Conservation (phyloP, 768 basidiomycete genomes). For the Lactarius quietus region DNA sequence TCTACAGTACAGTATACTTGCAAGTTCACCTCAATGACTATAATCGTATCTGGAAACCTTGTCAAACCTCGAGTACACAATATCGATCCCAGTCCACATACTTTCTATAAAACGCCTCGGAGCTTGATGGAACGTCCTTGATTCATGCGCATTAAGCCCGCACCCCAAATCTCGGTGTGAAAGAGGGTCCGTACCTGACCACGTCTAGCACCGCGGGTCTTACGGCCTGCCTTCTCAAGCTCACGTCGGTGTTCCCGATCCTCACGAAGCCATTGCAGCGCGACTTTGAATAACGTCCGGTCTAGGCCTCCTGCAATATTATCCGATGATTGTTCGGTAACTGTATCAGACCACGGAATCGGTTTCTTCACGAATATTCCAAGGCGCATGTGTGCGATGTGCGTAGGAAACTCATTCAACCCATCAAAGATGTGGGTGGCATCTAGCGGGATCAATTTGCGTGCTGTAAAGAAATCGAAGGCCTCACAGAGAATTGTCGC, state of each 20-base stretch:
- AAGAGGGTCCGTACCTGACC: slow-evolving; percentile 43
- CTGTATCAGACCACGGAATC: slow-evolving; percentile 62
- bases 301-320: slow-evolving; percentile 29
- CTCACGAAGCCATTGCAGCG: slow-evolving; percentile 82
- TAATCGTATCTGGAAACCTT: slow-evolving; percentile 17
- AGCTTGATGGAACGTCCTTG: slow-evolving; percentile 64
- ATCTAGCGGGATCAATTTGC: slow-evolving; percentile 51
- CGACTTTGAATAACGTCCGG: slow-evolving; percentile 60
- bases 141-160: slow-evolving; percentile 1
- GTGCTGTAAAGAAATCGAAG: neutral
- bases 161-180: slow-evolving; percentile 4
- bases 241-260: slow-evolving; percentile 66
- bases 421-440: slow-evolving; percentile 99
- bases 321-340: slow-evolving; percentile 19
- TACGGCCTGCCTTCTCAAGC: slow-evolving; percentile 55
- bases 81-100: slow-evolving; percentile 34
- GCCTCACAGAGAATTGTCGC: slow-evolving; percentile 84
- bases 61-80: neutral
- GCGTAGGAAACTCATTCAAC: slow-evolving; percentile 85
- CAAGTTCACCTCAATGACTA: slow-evolving; percentile 6
- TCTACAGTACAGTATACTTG: neutral
- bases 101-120: slow-evolving; percentile 86
- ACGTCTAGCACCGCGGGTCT: slow-evolving; percentile 56
- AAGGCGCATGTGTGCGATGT: slow-evolving; percentile 86
- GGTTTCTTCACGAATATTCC: slow-evolving; percentile 69